Evolutionary conservation across 1,139 yeast species (phyloP), one percentile per base, ranked within the genome.

Genomic region (Protomyces arabidopsidicola): DNA sequence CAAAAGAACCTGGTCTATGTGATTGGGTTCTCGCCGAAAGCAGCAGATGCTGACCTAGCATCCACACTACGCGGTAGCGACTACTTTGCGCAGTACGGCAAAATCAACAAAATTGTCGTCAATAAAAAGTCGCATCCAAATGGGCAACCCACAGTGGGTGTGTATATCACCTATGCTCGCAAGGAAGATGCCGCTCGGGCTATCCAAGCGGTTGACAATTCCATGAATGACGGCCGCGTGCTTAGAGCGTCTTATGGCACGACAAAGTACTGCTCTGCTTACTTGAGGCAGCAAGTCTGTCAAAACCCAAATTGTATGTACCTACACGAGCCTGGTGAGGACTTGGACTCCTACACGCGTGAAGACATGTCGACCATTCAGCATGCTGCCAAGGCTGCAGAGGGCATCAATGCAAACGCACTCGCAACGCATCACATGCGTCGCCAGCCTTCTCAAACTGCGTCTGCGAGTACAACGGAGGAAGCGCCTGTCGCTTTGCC

Each of bases 251-350:
- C 98, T 0, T 96, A 91, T 75, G 99, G 99, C 72, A 95, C 98
- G 2, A 95, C 99, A 14, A 95, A 95, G 76, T 95, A 95, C 77
- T 95, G 99, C 75, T 90, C 97, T 16, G 87, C 96, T 1, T 95
- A 95, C 74, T 79, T 95, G 69, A 83, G 98, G 69, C 97, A 97
- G 50, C 96, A 90, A 74, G 86, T 95, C 22, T 95, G 99, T 77
- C 98, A 97, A 66, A 95, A 95, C 75, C 98, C 98, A 67, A 90
- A 90, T 74, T 95, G 99, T 81, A 95, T 95, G 98, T 95, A 93
- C 73, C 81, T 95, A 71, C 99, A 95, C 74, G 98, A 95, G 75
- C 98, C 98, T 2, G 98, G 99, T 66, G 99, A 95, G 77, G 98
- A 95, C 75, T 98, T 98, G 1, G 98, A 95, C 72, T 67, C 70